These are phyloP conservation scores for Syncephalastrum monosporum DNA, from an alignment of 371 early-diverging fungal species.

Conservation along the genomic window DNA sequence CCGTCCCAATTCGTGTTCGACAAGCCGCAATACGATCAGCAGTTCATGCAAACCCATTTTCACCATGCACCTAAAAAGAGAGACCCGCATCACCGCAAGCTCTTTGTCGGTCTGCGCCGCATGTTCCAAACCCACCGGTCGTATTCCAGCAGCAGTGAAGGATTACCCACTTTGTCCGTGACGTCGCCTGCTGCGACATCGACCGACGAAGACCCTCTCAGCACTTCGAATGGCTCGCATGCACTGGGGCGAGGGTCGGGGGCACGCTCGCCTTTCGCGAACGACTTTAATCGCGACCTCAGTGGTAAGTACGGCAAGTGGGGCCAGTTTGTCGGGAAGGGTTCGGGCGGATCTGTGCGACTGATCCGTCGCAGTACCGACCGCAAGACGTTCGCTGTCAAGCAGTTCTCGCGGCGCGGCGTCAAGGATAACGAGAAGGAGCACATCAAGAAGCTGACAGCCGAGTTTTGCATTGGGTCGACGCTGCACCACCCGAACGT, in stretches of 20 bases:
- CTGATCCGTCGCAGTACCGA: constrained; percentile 56
- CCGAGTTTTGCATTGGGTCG: constrained; percentile 79
- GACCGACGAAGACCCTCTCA: neutral
- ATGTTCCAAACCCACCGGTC: constrained; percentile 40
- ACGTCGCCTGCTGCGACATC: too few relatives aligned
- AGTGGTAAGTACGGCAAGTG: constrained; percentile 44
- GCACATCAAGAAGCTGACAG: constrained; percentile 76
- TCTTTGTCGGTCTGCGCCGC: constrained; percentile 55
- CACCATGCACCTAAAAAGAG: constrained; percentile 38
- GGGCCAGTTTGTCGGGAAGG: constrained; percentile 64
- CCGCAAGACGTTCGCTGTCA: constrained; percentile 66
- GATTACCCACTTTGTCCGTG: too few relatives aligned
- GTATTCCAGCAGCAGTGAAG: neutral
- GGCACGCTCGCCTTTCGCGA: constrained; percentile 40
- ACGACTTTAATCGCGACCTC: constrained; percentile 30
- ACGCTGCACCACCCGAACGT: constrained; percentile 78
- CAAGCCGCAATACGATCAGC: constrained; percentile 43
- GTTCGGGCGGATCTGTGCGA: constrained; percentile 75
- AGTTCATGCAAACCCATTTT: constrained; percentile 46
- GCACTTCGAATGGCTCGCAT: neutral
- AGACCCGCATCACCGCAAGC: constrained; percentile 22
- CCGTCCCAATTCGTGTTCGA: constrained; percentile 53
- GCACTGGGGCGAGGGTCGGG: constrained; percentile 5
- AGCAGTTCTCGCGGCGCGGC: constrained; percentile 71
- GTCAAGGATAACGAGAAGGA: constrained; percentile 66